Base-by-base conservation (phyloP, 345 rosid genomes). In the rapeseed (Brassica napus) region DNA sequence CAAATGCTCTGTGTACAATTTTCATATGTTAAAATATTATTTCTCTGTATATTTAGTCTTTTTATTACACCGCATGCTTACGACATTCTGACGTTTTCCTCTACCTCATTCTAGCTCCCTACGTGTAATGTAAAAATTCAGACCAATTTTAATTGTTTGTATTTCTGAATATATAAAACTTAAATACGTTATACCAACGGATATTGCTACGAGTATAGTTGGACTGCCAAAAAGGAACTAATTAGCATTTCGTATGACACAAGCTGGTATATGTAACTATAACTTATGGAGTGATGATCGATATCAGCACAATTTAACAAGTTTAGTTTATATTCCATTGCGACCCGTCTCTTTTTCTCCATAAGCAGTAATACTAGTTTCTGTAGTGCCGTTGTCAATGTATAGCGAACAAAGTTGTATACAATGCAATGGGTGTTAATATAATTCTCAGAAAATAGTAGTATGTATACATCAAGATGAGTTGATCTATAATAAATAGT, bases 51-150 rank as follows among this genome's bases (percentile, higher is more conserved):
- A 0, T 16, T 11, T 61, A 8, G 18, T 49, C 63, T 5, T n/a
- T 64, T 55, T 69, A 79, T 21, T 16, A 80, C 69, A 80, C 76
- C 76, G 65, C 80, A 80, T 57, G 76, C 68, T 58, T 70, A 75
- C 64, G 44, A 58, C 75, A 70, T 58, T 42, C 49, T 71, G 62
- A 75, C 83, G 64, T 76, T 10, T 57, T 65, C 3, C 24, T 68
- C 18, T 24, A 63, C 44, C 62, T 44, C 54, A 49, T 23, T 77
- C 39, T 70, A 70, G 21, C 18, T 35, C 11, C 11, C 9, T 54
- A 3, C 58, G 21, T 54, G 23, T 52, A 52, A 14, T 49, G 57
- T 52, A 52, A 52, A 6, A 52, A 52, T n/a, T 14, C 15, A 52
- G 15, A n/a, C 18, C 21, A 52, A n/a, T 52, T 52, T 52, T 15